phyloP scores from a whole-genome alignment of 495 filamentous ascomycete species.

The Thermochaetoides thermophila region DNA sequence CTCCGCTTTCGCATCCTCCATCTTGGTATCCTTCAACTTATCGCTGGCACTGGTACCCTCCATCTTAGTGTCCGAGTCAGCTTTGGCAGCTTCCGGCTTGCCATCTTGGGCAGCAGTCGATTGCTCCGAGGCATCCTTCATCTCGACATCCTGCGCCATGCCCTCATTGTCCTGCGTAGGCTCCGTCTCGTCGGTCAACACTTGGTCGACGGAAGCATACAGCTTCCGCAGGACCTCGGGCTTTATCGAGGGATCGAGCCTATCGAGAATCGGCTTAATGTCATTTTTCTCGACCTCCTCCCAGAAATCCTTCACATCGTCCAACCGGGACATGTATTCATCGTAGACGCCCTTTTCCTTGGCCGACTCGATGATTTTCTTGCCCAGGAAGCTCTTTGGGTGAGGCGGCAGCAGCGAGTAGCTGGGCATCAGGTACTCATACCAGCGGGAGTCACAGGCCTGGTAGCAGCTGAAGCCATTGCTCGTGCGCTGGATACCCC shows the following conservation, averaged over 20 bases:
- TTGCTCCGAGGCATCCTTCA: constrained; percentile 3
- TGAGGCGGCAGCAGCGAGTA: constrained; percentile 86
- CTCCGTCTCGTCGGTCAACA: constrained; percentile 10
- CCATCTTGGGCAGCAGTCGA: background rate
- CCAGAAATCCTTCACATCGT: constrained; percentile 72
- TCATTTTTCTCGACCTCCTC: constrained; percentile 57
- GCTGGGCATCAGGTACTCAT: constrained; percentile 90
- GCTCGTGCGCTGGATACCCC: constrained; percentile 75
- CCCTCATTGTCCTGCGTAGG: constrained; percentile 5
- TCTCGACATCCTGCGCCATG: constrained; percentile 5
- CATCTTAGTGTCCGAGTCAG: constrained; percentile 1
- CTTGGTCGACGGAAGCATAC: constrained; percentile 19
- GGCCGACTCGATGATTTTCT: constrained; percentile 56
- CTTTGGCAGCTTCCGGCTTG: constrained; percentile 1
- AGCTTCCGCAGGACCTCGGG: constrained; percentile 29
- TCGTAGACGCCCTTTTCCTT: constrained; percentile 56
- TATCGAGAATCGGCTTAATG: constrained; percentile 55
- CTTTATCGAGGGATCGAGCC: constrained; percentile 26
- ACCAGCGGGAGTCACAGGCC: constrained; percentile 81
- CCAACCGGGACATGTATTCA: constrained; percentile 49
- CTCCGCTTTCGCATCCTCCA: constrained; percentile 5
- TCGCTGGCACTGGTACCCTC: background rate
- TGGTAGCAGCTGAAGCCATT: constrained; percentile 85
- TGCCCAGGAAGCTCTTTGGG: constrained; percentile 68
- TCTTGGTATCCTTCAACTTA: background rate